Percentiles rank a stretch among this genome's conserved stretches.
These are phyloP conservation scores for Trichoderma sp. DNA, from an alignment of 2,329 filamentous ascomycete genomes.

Conservation along the genomic window DNA sequence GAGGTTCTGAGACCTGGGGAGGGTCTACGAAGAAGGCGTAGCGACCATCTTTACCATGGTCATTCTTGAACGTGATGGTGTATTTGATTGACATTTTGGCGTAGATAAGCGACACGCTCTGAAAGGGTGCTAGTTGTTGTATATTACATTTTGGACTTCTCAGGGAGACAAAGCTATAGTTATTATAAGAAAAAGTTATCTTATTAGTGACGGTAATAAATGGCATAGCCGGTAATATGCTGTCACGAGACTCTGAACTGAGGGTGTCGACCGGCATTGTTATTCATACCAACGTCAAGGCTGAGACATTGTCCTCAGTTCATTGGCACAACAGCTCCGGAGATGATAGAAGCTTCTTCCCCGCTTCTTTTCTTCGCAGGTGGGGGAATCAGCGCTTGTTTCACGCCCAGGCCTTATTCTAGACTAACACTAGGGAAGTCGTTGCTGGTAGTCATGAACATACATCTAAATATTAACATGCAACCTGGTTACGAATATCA, in stretches of 20 bases:
- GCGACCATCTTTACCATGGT: background rate
- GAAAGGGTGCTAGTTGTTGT: background rate
- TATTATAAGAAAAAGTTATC: background rate
- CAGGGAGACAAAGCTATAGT: background rate
- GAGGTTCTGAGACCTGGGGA: background rate
- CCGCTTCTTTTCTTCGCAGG: background rate
- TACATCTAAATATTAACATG: too few species aligned
- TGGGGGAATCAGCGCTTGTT: background rate
- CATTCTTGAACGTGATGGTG: background rate
- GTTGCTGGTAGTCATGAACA: too few species aligned
- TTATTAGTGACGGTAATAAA: background rate
- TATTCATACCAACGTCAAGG: background rate
- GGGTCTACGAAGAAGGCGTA: background rate
- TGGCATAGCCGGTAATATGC: background rate
- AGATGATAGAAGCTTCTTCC: background rate
- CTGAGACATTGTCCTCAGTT: background rate
- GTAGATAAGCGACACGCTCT: background rate
- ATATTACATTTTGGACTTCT: background rate
- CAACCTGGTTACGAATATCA: too few species aligned
- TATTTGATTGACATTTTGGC: background rate
- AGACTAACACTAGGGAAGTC: too few species aligned
- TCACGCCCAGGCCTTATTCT: background rate
- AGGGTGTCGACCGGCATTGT: background rate
- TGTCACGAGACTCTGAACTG: background rate
- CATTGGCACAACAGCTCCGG: background rate